Base-by-base conservation (phyloP, 805 yeast species). In the Pachysolen tannophilus region DNA sequence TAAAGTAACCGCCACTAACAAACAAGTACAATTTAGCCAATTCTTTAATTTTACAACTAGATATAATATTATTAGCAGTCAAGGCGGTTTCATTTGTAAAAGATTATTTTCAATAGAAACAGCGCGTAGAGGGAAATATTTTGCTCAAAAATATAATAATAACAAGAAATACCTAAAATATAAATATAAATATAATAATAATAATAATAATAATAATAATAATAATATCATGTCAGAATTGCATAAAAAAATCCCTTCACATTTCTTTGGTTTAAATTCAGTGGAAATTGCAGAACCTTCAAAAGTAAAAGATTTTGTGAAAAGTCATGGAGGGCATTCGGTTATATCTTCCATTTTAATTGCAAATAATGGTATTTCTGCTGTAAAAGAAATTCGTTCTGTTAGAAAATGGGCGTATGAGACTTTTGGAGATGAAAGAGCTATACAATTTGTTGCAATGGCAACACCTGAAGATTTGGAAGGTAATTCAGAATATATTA, bases 331-430 rank as follows among this genome's bases (percentile, higher is more conserved):
- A 37, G 99, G 99, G 55, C 99, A 92, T 65, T 87, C 98, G 5
- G 95, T 92, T 32, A 86, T 92, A 50, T 72, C 81, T 37, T 81
- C 78, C 49, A 81, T 92, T 25, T 70, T 92, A 46, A 92, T 92
- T 52, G 97, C 99, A 40, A 94, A 94, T 62, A 92, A 92, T 57
- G 99, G 99, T 75, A 94, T 92, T 58, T 98, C 95, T 14, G 99
- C 99, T 32, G 99, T 92, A 40, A 92, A 92, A 60, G 97, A 92
- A 66, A 94, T 92, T 58, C 75, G 99, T 52, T 85, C 95, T 8
- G 88, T 92, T 29, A 78, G 98, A 63, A 92, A 90, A 69, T 92
- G 99, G 99, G 88, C 98, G 18, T 92, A 92, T 61, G 97, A 92
- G 60, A 87, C 97, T n/a, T 92, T 92, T 64, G 95, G 95, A 43